Percentiles rank a stretch among this genome's conserved stretches.
Conservation (phyloP, 2,329 filamentous ascomycete genomes). For the Colletotrichum sp. region DNA sequence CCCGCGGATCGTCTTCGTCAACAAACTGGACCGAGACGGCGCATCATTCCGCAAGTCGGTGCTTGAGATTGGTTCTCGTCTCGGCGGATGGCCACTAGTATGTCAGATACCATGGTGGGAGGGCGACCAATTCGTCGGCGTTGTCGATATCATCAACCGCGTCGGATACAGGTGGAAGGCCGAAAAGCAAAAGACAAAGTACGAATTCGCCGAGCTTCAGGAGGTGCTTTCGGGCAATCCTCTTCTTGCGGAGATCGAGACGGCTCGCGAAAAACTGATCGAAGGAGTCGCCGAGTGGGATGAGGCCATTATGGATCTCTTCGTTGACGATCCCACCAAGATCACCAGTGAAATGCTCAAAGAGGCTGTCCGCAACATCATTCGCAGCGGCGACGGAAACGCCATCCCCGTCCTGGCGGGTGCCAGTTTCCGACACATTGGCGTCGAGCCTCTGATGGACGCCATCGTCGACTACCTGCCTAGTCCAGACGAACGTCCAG, state of each 20-base stretch:
- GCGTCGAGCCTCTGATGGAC: slow-evolving; percentile 89
- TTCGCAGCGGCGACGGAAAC: slow-evolving; percentile 71
- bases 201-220: slow-evolving; percentile 28
- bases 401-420: slow-evolving; percentile 89
- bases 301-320: slow-evolving; percentile 83
- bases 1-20: slow-evolving; percentile 78
- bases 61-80: slow-evolving; percentile 79
- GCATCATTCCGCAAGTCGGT: slow-evolving; percentile 85
- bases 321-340: slow-evolving; percentile 78
- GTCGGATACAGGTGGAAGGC: slow-evolving; percentile 75
- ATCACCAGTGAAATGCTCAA: slow-evolving; percentile 73
- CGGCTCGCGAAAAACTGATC: slow-evolving; percentile 77
- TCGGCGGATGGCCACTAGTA: slow-evolving; percentile 86
- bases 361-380: slow-evolving; percentile 74
- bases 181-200: slow-evolving; percentile 40
- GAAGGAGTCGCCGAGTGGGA: slow-evolving; percentile 90
- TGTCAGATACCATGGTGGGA: slow-evolving; percentile 97
- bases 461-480: slow-evolving; percentile 88
- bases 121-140: slow-evolving; percentile 78
- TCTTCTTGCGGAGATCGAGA: slow-evolving; percentile 71
- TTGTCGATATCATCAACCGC: slow-evolving; percentile 82
- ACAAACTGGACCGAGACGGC: slow-evolving; percentile 80
- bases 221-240: slow-evolving; percentile 47
- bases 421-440: slow-evolving; percentile 92
- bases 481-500: slow-evolving; percentile 78